Base-by-base conservation (phyloP, 768 basidiomycete species). In the Boletus reticulatus region DNA sequence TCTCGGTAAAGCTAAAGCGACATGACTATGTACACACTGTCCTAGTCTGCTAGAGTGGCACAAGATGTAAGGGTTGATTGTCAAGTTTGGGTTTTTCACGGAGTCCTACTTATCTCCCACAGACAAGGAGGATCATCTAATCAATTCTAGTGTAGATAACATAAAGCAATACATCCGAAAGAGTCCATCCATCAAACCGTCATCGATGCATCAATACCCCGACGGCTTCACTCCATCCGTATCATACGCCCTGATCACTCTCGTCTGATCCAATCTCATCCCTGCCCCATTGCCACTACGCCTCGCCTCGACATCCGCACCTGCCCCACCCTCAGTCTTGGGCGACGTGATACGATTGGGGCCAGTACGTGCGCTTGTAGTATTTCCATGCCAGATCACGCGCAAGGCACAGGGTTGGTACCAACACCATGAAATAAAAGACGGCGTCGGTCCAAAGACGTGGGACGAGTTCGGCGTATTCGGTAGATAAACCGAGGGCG, bases 341-440 rank as follows among this genome's bases (percentile, higher is more conserved):
- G 0, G 94, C 94, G 64, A 99, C 93, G 67, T 99, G 97, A 71
- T 98, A 99, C n/a, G 95, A 87, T 38, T 84, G 80, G 1, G 97
- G 96, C 60, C 75, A 75, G 73, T 97, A 97, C 27, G 96, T 94
- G 61, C 96, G 80, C 56, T 88, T 85, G 69, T 97, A 98, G 70
- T 98, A 97, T 83, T 98, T 98, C 97, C 97, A 99, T 1, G 81
- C 87, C 58, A 95, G 89, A 71, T 99, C 97, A 36, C 97, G 81
- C 4, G 81, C 74, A 38, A 99, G 82, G 62, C 94, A 94, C 60
- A 97, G 73, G 27, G 89, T 77, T 0, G 97, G 97, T 31, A 98
- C 76, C 11, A 95, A 76, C 3, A 98, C 60, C 42, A 87, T 84
- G 62, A 98, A 87, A 73, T 96, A 99, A 71, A 99, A 96, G 14